phyloP scores from a whole-genome alignment of 768 basidiomycete species.

The Tricholoma matsutake region DNA sequence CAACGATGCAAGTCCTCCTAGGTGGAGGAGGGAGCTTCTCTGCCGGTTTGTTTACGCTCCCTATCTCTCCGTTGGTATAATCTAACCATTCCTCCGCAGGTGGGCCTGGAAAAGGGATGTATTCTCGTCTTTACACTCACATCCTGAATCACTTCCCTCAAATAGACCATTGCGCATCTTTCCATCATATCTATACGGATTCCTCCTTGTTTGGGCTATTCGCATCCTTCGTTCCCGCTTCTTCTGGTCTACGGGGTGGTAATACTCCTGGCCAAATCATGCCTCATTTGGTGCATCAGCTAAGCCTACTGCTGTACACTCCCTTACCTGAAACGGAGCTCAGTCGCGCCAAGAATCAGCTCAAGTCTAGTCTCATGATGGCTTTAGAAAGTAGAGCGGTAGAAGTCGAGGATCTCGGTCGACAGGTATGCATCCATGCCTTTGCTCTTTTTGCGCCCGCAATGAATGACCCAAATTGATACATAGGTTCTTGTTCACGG shows the following conservation, averaged over 20 bases:
- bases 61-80: neutral
- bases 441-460: neutral
- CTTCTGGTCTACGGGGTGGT: slow-evolving; percentile 51
- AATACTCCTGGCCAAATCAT: slow-evolving; percentile 71
- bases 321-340: slow-evolving; percentile 68
- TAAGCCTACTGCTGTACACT: slow-evolving; percentile 76
- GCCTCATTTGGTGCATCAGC: slow-evolving; percentile 83
- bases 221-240: slow-evolving; percentile 75
- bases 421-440: slow-evolving; percentile 54
- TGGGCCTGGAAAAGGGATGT: slow-evolving; percentile 99
- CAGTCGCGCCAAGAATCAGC: slow-evolving; percentile 89
- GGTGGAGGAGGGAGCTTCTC: slow-evolving; percentile 98
- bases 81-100: slow-evolving; percentile 39
- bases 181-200: slow-evolving; percentile 97
- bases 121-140: slow-evolving; percentile 92
- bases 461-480: slow-evolving; percentile 5
- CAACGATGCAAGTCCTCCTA: slow-evolving; percentile 91
- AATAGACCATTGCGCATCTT: slow-evolving; percentile 92
- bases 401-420: slow-evolving; percentile 86
- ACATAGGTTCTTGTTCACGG: slow-evolving; percentile 78
- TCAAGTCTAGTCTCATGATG: slow-evolving; percentile 92
- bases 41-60: slow-evolving; percentile 50
- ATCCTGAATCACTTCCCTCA: slow-evolving; percentile 93
- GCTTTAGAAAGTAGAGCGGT: slow-evolving; percentile 84
- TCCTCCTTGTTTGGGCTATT: slow-evolving; percentile 91